Conservation (phyloP, 2,329 filamentous ascomycete genomes). For the Grosmannia huntii region DNA sequence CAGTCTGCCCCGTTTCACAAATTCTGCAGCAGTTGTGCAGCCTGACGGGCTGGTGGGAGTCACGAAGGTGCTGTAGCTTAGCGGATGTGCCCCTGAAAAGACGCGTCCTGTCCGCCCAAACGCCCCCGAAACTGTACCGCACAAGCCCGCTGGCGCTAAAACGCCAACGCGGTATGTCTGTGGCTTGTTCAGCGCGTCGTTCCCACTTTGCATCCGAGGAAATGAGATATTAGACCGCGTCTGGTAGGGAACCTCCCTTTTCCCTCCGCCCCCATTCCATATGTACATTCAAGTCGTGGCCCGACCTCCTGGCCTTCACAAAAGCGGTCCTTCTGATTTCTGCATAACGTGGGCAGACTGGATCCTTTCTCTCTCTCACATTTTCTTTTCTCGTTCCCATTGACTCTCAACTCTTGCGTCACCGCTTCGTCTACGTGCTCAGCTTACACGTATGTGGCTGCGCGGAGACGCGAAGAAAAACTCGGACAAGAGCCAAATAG, state of each 20-base stretch:
- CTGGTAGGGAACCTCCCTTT: slow-evolving; percentile 11
- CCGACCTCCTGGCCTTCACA: not conserved
- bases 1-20: not conserved
- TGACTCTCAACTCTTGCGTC: not conserved
- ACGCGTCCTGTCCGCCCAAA: slow-evolving; percentile 5
- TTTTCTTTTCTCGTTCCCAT: not conserved
- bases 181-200: slow-evolving; percentile 9
- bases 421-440: not conserved
- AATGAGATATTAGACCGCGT: slow-evolving; percentile 11
- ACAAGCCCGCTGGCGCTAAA: slow-evolving; percentile 7
- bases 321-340: not conserved
- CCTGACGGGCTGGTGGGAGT: not conserved
- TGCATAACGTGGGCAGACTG: not conserved
- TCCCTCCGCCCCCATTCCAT: not conserved
- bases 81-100: not conserved
- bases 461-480: slow-evolving; percentile 2
- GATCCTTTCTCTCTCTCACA: not conserved
- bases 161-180: slow-evolving; percentile 13
- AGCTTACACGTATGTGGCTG: not conserved
- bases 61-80: slow-evolving; percentile 1
- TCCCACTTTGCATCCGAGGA: slow-evolving; percentile 9
- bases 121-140: not conserved
- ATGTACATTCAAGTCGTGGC: not conserved
- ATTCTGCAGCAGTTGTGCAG: not conserved
- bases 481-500: not conserved